Conservation (phyloP, 352 stramenopile genomes). For the Globisporangium canariense region DNA sequence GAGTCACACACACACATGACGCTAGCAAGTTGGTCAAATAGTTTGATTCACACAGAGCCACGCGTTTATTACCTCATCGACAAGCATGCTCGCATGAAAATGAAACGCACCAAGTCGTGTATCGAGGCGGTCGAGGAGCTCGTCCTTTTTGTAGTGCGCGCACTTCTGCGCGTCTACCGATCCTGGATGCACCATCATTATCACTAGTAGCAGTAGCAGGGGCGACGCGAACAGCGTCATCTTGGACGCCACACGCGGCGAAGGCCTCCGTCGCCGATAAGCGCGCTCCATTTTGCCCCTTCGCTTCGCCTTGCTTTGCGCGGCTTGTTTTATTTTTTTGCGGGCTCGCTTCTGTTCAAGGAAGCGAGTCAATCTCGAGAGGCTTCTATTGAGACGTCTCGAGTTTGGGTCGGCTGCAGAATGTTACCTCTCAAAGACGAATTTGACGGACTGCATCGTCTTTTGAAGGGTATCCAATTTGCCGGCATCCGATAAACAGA, state of each 20-base stretch:
- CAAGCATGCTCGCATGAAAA: not conserved
- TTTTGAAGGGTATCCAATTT: no score
- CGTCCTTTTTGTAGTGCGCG: constrained; percentile 32
- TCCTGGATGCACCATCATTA: constrained; percentile 17
- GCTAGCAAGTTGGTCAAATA: not conserved
- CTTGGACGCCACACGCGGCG: not conserved
- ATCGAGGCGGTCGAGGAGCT: constrained; percentile 44
- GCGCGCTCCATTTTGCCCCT: not conserved
- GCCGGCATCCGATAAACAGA: no score
- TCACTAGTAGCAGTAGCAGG: constrained; percentile 3
- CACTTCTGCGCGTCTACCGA: constrained; percentile 23
- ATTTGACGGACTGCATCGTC: no score
- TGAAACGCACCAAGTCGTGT: constrained; percentile 27
- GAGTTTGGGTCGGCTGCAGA: no score
- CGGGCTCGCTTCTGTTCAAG: no score
- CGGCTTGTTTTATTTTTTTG: no score
- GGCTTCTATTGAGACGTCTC: no score
- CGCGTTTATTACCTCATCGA: not conserved
- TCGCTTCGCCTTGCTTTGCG: not conserved
- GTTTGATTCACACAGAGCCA: not conserved
- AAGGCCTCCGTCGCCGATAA: not conserved
- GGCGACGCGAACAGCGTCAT: not conserved
- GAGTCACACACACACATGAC: not conserved
- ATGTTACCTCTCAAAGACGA: no score
- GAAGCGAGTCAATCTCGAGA: no score